Base-by-base conservation (phyloP, 495 filamentous ascomycete genomes). In the Aspergillus olivimuriae region DNA sequence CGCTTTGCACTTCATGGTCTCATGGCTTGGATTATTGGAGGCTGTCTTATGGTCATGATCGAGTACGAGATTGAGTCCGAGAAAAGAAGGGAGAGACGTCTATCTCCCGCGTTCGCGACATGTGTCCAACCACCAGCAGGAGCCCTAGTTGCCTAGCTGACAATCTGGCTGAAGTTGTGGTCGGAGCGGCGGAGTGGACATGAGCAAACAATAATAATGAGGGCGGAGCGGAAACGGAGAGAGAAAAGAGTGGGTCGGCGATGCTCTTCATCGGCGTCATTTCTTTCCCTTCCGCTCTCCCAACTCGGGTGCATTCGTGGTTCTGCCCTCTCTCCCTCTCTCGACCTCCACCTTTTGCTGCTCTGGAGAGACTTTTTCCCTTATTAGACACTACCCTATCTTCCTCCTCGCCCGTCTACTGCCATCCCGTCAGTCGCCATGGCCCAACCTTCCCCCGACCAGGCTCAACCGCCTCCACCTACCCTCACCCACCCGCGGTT, bases 401-500 rank as follows among this genome's bases (percentile, higher is more conserved):
- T 28, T 28, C 24, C 24, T 28, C 24, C 11, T 28, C 6, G 24
- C 24, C 24, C 24, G 5, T 34, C 15, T 15, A n/a, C 16, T 34
- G 5, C 15, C 16, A 8, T 34, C 11, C n/a, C 14, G n/a, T n/a
- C 12, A 23, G 5, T 11, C 24, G 22, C 24, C 40, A 53, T 53
- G 47, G 44, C 40, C 39, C 58, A 53, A 36, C 56, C 43, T 19
- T 31, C 46, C 16, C 20, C 40, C 20, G 48, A 55, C 12, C 48
- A 54, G 38, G 18, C 46, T 10, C 51, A 54, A 12, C 52, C 60
- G 43, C 55, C 55, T 22, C 62, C 69, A 18, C 61, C 70, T 15
- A 66, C 61, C 0, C 57, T 66, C n/a, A 60, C 66, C 6, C 68
- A 70, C 34, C 69, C 65, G 19, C 66, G 63, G 4, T 68, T 68